These are phyloP conservation scores for Fusarium nanum DNA, from an alignment of 2,329 filamentous ascomycete genomes.

Conservation along the genomic window DNA sequence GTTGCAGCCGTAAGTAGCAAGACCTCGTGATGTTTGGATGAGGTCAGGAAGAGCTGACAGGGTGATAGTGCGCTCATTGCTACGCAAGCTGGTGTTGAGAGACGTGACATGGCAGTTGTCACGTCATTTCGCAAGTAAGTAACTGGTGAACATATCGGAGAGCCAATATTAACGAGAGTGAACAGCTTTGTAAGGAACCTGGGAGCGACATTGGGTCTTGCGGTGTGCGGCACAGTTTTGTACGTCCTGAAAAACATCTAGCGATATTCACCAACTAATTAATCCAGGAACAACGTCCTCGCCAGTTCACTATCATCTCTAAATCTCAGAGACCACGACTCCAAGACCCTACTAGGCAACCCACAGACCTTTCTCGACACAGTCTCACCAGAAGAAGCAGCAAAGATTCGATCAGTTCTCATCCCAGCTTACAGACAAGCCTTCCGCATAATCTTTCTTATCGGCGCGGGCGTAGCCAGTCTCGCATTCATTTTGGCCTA, in stretches of 20 bases:
- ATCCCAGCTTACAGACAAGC: constrained; percentile 53
- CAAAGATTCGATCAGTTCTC: constrained; percentile 47
- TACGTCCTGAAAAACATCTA: constrained; percentile 25
- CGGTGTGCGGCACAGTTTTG: constrained; percentile 55
- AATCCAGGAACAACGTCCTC: constrained; percentile 53
- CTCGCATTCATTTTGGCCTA: constrained; percentile 53
- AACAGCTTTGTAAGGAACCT: constrained; percentile 55
- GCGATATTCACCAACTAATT: neutral
- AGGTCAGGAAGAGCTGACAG: neutral
- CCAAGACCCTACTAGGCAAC: constrained; percentile 49
- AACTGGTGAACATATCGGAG: accelerated
- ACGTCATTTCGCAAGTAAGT: constrained; percentile 58
- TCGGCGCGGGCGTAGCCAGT: constrained; percentile 52
- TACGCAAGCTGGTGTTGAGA: constrained; percentile 67
- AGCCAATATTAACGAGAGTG: neutral
- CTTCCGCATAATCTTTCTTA: constrained; percentile 55
- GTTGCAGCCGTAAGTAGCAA: constrained; percentile 57
- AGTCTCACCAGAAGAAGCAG: constrained; percentile 47
- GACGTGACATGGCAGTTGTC: constrained; percentile 57
- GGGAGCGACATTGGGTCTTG: constrained; percentile 54
- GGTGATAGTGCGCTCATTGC: constrained; percentile 58
- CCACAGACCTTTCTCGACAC: constrained; percentile 50
- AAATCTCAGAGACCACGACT: constrained; percentile 33
- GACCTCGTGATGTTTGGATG: neutral
- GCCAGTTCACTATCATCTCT: constrained; percentile 47